Percentiles rank a stretch among this genome's conserved stretches.
Conservation (phyloP, 768 basidiomycete genomes). For the Clitopilus hobsonii region DNA sequence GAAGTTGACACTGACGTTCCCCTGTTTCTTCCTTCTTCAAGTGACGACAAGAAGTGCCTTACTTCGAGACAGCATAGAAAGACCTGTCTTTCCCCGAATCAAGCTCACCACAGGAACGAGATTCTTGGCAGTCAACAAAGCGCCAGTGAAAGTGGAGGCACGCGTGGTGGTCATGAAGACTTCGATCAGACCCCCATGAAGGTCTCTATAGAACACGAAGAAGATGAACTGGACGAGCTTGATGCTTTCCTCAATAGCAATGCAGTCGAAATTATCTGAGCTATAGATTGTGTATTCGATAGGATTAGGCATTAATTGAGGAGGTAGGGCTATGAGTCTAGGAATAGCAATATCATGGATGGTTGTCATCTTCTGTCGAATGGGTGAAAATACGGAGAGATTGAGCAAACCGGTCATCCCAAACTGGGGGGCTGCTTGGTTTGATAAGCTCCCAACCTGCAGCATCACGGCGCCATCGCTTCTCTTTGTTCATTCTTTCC, state of each 20-base stretch:
- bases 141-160: too few relatives aligned
- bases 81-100: constrained; percentile 3
- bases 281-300: not conserved
- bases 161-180: too few relatives aligned
- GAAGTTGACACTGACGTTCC: too few relatives aligned
- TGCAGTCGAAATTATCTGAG: constrained; percentile 47
- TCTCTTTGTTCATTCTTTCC: constrained; percentile 86
- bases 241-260: constrained; percentile 68
- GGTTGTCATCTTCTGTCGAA: constrained; percentile 22
- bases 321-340: constrained; percentile 5
- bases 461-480: constrained; percentile 76
- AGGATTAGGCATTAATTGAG: constrained; percentile 7
- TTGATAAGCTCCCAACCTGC: constrained; percentile 77
- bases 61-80: constrained; percentile 6
- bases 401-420: constrained; percentile 71
- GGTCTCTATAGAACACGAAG: too few relatives aligned
- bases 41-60: too few relatives aligned
- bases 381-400: constrained; percentile 58
- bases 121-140: too few relatives aligned
- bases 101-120: too few relatives aligned
- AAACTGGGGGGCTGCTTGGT: constrained; percentile 56
- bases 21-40: too few relatives aligned
- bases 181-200: too few relatives aligned
- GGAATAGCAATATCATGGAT: constrained; percentile 6
- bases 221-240: constrained; percentile 58